These are phyloP conservation scores for Aspergillus incahuasiensis DNA, from an alignment of 495 filamentous ascomycete species.

Conservation along the genomic window DNA sequence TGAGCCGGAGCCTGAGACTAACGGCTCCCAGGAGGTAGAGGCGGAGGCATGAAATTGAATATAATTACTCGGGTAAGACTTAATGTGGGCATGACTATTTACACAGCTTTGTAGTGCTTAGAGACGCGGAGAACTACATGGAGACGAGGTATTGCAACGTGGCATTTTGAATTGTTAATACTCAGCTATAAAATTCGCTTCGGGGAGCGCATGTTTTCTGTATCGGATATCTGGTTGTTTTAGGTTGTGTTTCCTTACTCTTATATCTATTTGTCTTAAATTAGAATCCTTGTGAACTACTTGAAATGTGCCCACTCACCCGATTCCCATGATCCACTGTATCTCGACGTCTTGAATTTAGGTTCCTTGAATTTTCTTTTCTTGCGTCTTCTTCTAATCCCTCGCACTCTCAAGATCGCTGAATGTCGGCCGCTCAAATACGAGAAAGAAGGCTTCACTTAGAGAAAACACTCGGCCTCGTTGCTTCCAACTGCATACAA, in stretches of 20 bases:
- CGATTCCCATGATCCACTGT: not conserved
- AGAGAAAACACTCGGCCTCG: too few relatives aligned
- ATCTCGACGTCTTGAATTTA: too few relatives aligned
- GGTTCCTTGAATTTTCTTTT: too few relatives aligned
- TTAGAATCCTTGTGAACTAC: conserved; percentile 1
- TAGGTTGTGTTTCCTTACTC: not conserved
- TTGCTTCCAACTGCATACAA: too few relatives aligned
- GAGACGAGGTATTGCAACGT: not conserved
- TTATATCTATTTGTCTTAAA: conserved; percentile 2
- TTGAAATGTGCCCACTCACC: not conserved
- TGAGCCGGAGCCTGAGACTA: conserved; percentile 20
- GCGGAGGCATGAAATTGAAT: conserved; percentile 18
- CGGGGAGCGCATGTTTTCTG: conserved; percentile 4
- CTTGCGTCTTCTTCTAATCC: too few relatives aligned
- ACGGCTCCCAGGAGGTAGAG: conserved; percentile 33
- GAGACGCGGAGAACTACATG: not conserved
- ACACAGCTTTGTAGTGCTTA: not conserved
- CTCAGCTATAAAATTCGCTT: conserved; percentile 9
- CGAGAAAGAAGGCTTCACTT: too few relatives aligned
- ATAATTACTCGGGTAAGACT: not conserved
- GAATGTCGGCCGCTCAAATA: too few relatives aligned
- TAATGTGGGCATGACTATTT: conserved; percentile 7
- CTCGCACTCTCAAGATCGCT: too few relatives aligned
- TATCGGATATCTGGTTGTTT: conserved; percentile 5
- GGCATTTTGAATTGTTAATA: conserved; percentile 3